A percentile compares a stretch with the other conserved stretches of the same genome.
phyloP scores from a whole-genome alignment of 192 early-diverging fungal species.

The Gigaspora rosea region DNA sequence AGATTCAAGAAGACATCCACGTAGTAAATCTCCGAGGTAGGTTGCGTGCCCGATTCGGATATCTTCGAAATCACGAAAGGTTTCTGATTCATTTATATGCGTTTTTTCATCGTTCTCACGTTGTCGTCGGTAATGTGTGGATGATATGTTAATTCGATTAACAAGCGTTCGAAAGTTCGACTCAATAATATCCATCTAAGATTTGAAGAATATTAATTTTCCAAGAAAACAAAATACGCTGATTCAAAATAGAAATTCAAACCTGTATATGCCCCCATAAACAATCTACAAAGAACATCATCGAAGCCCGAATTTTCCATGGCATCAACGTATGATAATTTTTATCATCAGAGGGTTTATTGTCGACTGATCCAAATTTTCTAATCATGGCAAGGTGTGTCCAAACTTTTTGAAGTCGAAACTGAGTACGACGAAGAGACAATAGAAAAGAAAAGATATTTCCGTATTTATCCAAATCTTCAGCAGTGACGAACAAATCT shows the following conservation, averaged over 20 bases:
- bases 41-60: constrained; percentile 41
- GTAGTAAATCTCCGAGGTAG: constrained; percentile 37
- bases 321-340: neutral
- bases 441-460: constrained; percentile 65
- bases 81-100: neutral
- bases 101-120: neutral
- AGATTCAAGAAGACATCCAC: constrained; percentile 43
- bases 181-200: constrained; percentile 47
- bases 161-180: constrained; percentile 40
- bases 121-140: constrained; percentile 10
- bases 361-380: constrained; percentile 34
- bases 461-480: constrained; percentile 63
- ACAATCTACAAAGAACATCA: constrained; percentile 72
- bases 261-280: constrained; percentile 78
- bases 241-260: neutral
- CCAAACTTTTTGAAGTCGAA: constrained; percentile 50
- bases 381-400: constrained; percentile 45
- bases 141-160: constrained; percentile 30
- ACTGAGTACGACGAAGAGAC: constrained; percentile 56
- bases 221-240: no score
- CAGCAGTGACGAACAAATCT: constrained; percentile 62
- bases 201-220: no score
- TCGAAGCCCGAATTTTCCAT: constrained; percentile 52
- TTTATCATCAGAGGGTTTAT: neutral
- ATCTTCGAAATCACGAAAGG: constrained; percentile 42